These are phyloP conservation scores for Lactarius pseudohatsudake DNA, from an alignment of 768 basidiomycete genomes.

Conservation along the genomic window DNA sequence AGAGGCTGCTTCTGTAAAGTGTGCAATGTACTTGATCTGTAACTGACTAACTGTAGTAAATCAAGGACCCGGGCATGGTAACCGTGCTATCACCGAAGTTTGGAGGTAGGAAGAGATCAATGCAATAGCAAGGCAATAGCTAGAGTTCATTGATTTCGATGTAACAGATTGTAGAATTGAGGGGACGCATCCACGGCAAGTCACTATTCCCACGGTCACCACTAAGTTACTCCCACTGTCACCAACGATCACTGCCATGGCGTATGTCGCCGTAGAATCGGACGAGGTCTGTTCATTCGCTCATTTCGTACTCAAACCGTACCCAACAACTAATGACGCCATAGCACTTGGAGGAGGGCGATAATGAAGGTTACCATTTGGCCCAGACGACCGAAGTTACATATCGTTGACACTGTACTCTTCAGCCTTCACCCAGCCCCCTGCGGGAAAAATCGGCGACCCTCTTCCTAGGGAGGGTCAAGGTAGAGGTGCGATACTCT, in stretches of 20 bases:
- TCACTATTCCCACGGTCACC: constrained; percentile 9
- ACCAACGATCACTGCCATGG: constrained; percentile 42
- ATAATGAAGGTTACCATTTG: constrained; percentile 12
- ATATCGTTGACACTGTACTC: neutral
- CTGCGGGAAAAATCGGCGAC: constrained; percentile 9
- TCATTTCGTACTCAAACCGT: neutral
- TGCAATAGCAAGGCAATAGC: too few relatives aligned
- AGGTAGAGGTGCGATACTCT: constrained; percentile 20
- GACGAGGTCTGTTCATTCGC: constrained; percentile 55
- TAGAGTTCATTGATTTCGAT: too few relatives aligned
- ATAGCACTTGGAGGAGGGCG: constrained; percentile 54
- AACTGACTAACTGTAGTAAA: neutral
- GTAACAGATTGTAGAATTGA: too few relatives aligned
- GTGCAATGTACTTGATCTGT: neutral
- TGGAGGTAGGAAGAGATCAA: too few relatives aligned
- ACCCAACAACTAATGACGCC: neutral
- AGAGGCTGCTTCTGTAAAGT: neutral
- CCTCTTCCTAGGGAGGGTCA: constrained; percentile 8
- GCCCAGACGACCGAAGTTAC: neutral
- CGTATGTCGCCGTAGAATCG: constrained; percentile 69
- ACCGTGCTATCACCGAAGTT: neutral
- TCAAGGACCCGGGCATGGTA: too few relatives aligned
- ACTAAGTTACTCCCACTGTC: neutral
- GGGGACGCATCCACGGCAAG: too few relatives aligned
- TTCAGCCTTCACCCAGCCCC: constrained; percentile 19